These are phyloP conservation scores for Clarireedia homoeocarpa DNA, from an alignment of 2,329 filamentous ascomycete genomes.

Conservation along the genomic window DNA sequence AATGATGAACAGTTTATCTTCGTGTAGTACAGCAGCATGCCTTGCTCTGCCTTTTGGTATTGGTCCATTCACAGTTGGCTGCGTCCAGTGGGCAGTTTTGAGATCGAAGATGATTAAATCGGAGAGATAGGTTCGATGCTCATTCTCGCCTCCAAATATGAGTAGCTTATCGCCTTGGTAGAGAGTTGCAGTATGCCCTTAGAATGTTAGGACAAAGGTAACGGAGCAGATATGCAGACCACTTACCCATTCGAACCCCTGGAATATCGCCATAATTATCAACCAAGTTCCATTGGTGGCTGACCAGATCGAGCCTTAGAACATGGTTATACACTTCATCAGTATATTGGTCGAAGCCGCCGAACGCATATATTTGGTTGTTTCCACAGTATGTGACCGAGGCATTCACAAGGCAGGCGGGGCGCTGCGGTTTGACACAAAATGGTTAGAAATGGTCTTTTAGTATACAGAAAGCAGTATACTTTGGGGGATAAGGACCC, in stretches of 20 bases:
- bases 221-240: not conserved
- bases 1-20: slow-evolving; percentile 93
- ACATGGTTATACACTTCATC: slow-evolving; percentile 99
- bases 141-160: slow-evolving; percentile 96
- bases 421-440: slow-evolving; percentile 40
- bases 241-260: slow-evolving; percentile 86
- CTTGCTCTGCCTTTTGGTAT: slow-evolving; percentile 84
- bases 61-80: slow-evolving; percentile 76
- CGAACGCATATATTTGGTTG: slow-evolving; percentile 96
- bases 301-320: slow-evolving; percentile 75
- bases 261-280: slow-evolving; percentile 99
- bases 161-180: slow-evolving; percentile 94
- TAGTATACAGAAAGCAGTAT: not conserved
- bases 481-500: not conserved
- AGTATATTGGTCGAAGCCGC: slow-evolving; percentile 96
- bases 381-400: slow-evolving; percentile 98
- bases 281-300: slow-evolving; percentile 87
- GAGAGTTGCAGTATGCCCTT: slow-evolving; percentile 88
- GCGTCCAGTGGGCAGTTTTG: slow-evolving; percentile 89
- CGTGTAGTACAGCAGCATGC: slow-evolving; percentile 84
- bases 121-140: slow-evolving; percentile 89
- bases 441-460: not conserved
- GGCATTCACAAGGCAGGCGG: slow-evolving; percentile 92
- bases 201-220: not conserved
- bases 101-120: slow-evolving; percentile 96